Conservation (phyloP, 2,329 filamentous ascomycete genomes). For the Trematosphaeria pertusa region DNA sequence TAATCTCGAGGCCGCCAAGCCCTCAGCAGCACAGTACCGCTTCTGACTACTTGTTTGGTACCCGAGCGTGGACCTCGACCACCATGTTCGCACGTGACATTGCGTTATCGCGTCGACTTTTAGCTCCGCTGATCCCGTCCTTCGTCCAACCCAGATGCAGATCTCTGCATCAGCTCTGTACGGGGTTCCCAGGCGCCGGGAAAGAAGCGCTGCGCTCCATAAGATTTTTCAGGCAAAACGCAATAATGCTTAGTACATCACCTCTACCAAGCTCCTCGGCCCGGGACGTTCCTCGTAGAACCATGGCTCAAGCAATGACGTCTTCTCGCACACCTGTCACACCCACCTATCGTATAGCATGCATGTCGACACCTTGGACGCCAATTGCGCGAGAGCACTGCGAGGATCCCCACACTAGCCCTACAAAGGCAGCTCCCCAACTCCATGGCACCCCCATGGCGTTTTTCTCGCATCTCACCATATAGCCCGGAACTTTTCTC, state of each 20-base stretch:
- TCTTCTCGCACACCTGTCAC: not conserved
- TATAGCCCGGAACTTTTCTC: not conserved
- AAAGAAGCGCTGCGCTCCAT: no score
- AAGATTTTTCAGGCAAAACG: no score
- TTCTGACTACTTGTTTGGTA: no score
- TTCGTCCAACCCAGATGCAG: not conserved
- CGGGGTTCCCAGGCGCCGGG: no score
- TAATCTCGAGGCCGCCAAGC: no score
- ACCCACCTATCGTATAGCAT: slow-evolving; percentile 5
- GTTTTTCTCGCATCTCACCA: not conserved
- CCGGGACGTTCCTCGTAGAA: no score
- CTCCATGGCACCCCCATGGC: not conserved
- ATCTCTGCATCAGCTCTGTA: no score
- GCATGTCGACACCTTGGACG: slow-evolving; percentile 10
- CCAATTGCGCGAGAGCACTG: slow-evolving; percentile 13
- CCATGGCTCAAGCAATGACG: not conserved
- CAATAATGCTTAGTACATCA: no score
- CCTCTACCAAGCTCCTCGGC: no score
- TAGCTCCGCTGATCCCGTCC: slow-evolving; percentile 7
- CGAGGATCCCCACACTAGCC: slow-evolving; percentile 9
- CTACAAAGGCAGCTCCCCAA: slow-evolving; percentile 14
- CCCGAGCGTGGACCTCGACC: no score
- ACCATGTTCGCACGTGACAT: slow-evolving; percentile 11
- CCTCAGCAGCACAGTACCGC: no score
- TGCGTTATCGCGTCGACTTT: not conserved